A percentile compares a stretch with the other conserved stretches of the same genome.
phyloP scores from a whole-genome alignment of 768 basidiomycete genomes.

The Strobilomyces confusus region DNA sequence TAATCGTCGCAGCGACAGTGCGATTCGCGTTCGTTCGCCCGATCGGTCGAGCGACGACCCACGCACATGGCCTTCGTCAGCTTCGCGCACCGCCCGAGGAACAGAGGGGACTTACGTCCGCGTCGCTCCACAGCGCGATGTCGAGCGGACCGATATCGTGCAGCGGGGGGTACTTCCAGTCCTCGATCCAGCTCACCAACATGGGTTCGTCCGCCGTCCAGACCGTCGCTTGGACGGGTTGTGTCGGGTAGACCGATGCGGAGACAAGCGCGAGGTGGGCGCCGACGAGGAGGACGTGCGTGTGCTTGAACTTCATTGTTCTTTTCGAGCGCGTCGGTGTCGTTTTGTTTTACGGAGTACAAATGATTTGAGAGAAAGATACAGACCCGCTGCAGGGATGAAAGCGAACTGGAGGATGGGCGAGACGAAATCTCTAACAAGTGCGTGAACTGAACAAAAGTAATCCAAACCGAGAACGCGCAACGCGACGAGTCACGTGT shows the following conservation, averaged over 20 bases:
- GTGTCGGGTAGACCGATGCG: constrained; percentile 48
- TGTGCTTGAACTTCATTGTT: constrained; percentile 7
- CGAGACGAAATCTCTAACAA: constrained; percentile 1
- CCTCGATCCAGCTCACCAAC: constrained; percentile 49
- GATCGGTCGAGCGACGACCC: too few relatives aligned
- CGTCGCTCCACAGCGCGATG: constrained; percentile 44
- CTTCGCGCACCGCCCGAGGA: background rate
- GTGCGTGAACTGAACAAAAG: background rate
- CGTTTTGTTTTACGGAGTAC: background rate
- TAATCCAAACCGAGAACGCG: background rate
- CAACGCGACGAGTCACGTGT: constrained; percentile 26
- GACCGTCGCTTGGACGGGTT: constrained; percentile 43
- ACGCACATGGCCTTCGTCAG: background rate
- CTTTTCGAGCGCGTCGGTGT: background rate
- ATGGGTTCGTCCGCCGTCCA: constrained; percentile 42
- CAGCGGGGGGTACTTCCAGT: constrained; percentile 38
- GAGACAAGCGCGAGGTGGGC: constrained; percentile 12
- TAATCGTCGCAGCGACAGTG: background rate
- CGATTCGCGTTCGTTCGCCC: constrained; percentile 2
- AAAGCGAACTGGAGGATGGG: background rate
- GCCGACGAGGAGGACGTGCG: background rate
- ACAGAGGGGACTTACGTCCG: constrained; percentile 32
- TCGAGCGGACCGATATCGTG: constrained; percentile 38
- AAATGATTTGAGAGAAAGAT: background rate
- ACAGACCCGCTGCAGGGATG: constrained; percentile 29